Evolutionary conservation across 1,139 yeast species (phyloP).

Genomic region (Geotrichum candidum): DNA sequence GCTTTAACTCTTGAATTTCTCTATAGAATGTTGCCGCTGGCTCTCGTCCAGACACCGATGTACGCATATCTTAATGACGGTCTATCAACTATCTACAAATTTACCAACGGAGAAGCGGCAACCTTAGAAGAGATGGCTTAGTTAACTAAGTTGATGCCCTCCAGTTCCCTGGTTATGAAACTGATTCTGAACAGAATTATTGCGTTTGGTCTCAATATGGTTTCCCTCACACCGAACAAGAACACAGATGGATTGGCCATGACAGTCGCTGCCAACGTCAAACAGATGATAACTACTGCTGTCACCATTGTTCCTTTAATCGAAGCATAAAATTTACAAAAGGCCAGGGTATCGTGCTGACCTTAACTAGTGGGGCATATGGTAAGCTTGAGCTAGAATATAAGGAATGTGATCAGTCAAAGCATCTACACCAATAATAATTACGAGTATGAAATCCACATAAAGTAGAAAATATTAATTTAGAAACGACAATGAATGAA

Average conservation of each 20-base stretch:
- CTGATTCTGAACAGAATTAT: slow-evolving; percentile 26
- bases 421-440: not conserved
- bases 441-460: not conserved
- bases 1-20: slow-evolving; percentile 28
- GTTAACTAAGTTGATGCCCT: slow-evolving; percentile 12
- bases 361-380: slow-evolving; percentile 28
- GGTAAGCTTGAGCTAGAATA: slow-evolving; percentile 26
- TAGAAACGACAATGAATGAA: not conserved
- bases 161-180: slow-evolving; percentile 20
- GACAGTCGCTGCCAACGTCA: slow-evolving; percentile 29
- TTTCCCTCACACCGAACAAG: slow-evolving; percentile 29
- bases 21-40: slow-evolving; percentile 28
- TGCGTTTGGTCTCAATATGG: slow-evolving; percentile 27
- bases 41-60: slow-evolving; percentile 24
- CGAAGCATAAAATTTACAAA: slow-evolving; percentile 24
- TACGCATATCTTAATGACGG: slow-evolving; percentile 29
- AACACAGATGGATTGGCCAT: slow-evolving; percentile 28
- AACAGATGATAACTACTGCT: slow-evolving; percentile 27
- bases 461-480: not conserved
- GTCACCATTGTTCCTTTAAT: slow-evolving; percentile 26
- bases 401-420: slow-evolving; percentile 9
- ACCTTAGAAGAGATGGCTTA: not conserved
- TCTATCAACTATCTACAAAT: slow-evolving; percentile 13
- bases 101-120: slow-evolving; percentile 7
- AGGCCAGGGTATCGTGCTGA: slow-evolving; percentile 24